Evolutionary conservation across 2,329 filamentous ascomycete genomes (phyloP).

Genomic region (Annulohypoxylon truncatum): DNA sequence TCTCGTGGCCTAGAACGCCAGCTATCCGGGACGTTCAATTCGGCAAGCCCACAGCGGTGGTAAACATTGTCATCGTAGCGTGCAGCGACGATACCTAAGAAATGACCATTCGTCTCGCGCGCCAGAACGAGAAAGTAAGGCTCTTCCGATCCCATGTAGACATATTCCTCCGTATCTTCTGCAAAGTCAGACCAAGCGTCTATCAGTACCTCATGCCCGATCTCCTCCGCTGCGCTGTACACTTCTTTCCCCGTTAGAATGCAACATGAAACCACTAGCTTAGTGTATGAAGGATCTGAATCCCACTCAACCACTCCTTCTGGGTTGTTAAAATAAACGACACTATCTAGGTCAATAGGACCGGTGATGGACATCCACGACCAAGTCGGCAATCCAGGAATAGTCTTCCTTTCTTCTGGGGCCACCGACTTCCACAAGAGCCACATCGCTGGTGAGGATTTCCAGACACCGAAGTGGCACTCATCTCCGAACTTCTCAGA

Average conservation of each 20-base stretch:
- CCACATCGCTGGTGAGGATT: constrained; percentile 9
- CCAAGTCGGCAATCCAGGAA: constrained; percentile 20
- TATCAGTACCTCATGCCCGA: not conserved
- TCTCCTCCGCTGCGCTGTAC: not conserved
- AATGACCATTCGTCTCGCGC: constrained; percentile 19
- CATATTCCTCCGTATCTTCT: constrained; percentile 9
- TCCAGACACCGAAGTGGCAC: constrained; percentile 23
- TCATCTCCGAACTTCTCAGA: constrained; percentile 13
- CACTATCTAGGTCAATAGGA: constrained; percentile 14
- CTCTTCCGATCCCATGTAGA: not conserved
- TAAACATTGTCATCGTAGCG: constrained; percentile 11
- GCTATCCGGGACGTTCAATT: constrained; percentile 9
- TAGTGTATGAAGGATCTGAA: not conserved
- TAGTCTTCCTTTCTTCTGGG: not conserved
- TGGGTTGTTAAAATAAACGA: constrained; percentile 19
- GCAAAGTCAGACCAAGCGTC: constrained; percentile 28
- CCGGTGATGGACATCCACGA: constrained; percentile 28
- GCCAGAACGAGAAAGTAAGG: constrained; percentile 14
- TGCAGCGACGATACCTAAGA: constrained; percentile 12
- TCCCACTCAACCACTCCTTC: constrained; percentile 17
- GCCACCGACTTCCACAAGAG: constrained; percentile 13
- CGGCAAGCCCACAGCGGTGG: constrained; percentile 18
- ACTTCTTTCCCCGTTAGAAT: constrained; percentile 13
- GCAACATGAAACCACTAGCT: constrained; percentile 7
- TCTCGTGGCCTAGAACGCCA: constrained; percentile 9